phyloP scores from a whole-genome alignment of 805 yeast genomes.

The Starmerella geochares region DNA sequence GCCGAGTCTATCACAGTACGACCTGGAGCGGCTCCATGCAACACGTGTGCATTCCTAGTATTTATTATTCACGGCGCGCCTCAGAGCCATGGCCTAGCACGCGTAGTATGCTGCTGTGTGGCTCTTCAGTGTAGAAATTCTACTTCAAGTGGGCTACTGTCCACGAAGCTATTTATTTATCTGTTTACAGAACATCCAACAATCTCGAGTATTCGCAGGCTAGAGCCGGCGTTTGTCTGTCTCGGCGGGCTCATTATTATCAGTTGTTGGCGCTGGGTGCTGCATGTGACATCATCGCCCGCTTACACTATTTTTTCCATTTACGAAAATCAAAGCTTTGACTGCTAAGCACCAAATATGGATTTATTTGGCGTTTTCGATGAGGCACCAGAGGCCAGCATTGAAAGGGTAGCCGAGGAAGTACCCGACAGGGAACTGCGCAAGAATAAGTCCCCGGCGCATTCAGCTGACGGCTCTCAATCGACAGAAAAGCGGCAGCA shows the following conservation, averaged over 20 bases:
- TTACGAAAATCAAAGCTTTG: not conserved
- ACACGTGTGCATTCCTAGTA: constrained; percentile 1
- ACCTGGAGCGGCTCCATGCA: constrained; percentile 16
- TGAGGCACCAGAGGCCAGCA: constrained; percentile 19
- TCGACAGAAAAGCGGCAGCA: constrained; percentile 1
- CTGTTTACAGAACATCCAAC: too few relatives aligned
- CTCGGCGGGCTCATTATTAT: too few relatives aligned
- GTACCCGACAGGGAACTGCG: not conserved
- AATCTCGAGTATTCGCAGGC: too few relatives aligned
- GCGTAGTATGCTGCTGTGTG: too few relatives aligned
- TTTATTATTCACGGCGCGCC: not conserved
- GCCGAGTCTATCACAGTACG: constrained; percentile 19
- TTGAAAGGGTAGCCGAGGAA: not conserved
- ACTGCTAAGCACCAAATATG: constrained; percentile 13
- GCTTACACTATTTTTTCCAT: constrained; percentile 6
- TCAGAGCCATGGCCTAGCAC: not conserved
- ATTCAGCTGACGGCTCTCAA: not conserved
- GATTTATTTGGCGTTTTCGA: constrained; percentile 26
- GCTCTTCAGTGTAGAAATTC: too few relatives aligned
- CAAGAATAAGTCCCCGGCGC: not conserved
- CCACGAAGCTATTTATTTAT: too few relatives aligned
- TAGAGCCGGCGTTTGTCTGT: too few relatives aligned
- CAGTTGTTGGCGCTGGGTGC: too few relatives aligned
- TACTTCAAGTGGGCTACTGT: too few relatives aligned
- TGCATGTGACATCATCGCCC: not conserved